phyloP scores from a whole-genome alignment of 2,329 filamentous ascomycete genomes.

The Talaromyces albobiverticillius region DNA sequence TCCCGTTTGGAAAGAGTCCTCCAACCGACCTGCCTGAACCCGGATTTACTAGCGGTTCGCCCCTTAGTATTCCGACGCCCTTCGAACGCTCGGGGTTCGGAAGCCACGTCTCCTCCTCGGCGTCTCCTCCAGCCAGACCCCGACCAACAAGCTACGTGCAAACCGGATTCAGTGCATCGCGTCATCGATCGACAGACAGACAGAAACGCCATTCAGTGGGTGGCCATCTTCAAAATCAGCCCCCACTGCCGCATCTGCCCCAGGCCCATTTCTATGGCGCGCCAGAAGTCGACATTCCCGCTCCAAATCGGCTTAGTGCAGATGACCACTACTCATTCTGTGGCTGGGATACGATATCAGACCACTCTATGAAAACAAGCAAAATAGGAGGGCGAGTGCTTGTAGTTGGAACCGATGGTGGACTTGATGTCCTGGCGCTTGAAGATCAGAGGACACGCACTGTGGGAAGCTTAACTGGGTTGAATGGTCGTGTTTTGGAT shows the following conservation, averaged over 20 bases:
- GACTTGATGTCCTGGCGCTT: slow-evolving; percentile 71
- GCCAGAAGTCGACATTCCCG: slow-evolving; percentile 66
- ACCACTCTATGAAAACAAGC: slow-evolving; percentile 41
- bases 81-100: slow-evolving; percentile 37
- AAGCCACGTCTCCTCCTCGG: slow-evolving; percentile 38
- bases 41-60: slow-evolving; percentile 34
- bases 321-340: slow-evolving; percentile 70
- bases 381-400: slow-evolving; percentile 60
- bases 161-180: slow-evolving; percentile 33
- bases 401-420: slow-evolving; percentile 76
- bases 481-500: slow-evolving; percentile 74
- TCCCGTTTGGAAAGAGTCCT: slow-evolving; percentile 46
- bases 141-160: slow-evolving; percentile 40
- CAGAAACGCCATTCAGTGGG: slow-evolving; percentile 38
- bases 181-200: slow-evolving; percentile 36
- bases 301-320: slow-evolving; percentile 19
- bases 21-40: slow-evolving; percentile 37
- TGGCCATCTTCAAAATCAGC: slow-evolving; percentile 32
- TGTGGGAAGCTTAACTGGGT: slow-evolving; percentile 68
- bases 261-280: slow-evolving; percentile 75
- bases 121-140: slow-evolving; percentile 40
- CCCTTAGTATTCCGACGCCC: slow-evolving; percentile 38
- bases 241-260: slow-evolving; percentile 68
- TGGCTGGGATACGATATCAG: slow-evolving; percentile 69
- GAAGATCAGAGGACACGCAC: slow-evolving; percentile 69